phyloP scores from a whole-genome alignment of 148 eudicot genomes.

The Rhododendron griersonianum region DNA sequence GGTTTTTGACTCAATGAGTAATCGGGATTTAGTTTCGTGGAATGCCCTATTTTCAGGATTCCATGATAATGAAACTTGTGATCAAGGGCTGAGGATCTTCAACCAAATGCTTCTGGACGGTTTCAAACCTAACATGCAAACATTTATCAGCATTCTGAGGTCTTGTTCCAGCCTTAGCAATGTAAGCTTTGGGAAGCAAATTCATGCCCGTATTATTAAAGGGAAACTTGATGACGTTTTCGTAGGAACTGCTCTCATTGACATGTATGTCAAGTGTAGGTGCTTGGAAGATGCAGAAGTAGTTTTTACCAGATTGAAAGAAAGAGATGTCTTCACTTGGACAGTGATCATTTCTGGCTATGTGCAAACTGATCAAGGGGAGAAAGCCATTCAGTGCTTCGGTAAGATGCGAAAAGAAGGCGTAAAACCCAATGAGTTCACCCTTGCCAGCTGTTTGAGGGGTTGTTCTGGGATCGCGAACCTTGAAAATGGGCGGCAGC shows the following conservation, averaged over 20 bases:
- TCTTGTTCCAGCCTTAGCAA: conserved; percentile 33
- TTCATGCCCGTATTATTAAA: conserved; percentile 37
- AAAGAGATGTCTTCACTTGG: conserved; percentile 38
- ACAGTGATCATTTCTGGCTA: conserved; percentile 36
- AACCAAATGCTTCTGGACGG: conserved; percentile 38
- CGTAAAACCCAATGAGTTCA: conserved; percentile 36
- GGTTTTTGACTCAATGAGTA: conserved; percentile 28
- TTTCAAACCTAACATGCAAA: conserved; percentile 33
- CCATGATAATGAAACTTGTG: conserved; percentile 25
- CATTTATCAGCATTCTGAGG: conserved; percentile 34
- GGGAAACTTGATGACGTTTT: conserved; percentile 15
- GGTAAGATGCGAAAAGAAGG: conserved; percentile 41
- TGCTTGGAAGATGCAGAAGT: conserved; percentile 25
- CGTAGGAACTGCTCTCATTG: conserved; percentile 39
- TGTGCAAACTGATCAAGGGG: conserved; percentile 38
- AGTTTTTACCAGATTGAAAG: conserved; percentile 23
- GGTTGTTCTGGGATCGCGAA: conserved; percentile 33
- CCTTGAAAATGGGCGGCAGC: conserved; percentile 34
- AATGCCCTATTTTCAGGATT: conserved; percentile 42
- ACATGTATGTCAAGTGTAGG: conserved; percentile 44
- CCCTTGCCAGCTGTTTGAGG: conserved; percentile 41
- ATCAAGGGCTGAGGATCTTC: conserved; percentile 25
- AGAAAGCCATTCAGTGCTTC: conserved; percentile 33
- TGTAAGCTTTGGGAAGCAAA: conserved; percentile 34
- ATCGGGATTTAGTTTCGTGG: conserved; percentile 41